Evolutionary conservation across 495 filamentous ascomycete species (phyloP), one percentile per base, ranked within the genome.

Genomic region (Collariella sp.): DNA sequence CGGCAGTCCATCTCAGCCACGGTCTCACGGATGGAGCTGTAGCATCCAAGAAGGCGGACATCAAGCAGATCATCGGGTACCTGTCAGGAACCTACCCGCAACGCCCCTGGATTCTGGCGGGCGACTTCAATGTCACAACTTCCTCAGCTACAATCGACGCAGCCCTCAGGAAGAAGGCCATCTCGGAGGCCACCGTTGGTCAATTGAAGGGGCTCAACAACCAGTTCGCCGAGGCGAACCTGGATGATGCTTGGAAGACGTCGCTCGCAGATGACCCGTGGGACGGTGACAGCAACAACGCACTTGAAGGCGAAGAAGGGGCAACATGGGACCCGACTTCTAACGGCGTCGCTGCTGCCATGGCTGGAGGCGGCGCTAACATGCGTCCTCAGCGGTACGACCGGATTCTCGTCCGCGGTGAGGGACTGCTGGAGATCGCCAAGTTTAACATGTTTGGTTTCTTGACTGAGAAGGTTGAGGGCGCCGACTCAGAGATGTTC

Each of bases 361-460:
- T 60, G 9, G 69, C 71, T 15, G 65, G 63, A 24, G 68, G 64
- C 29, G 63, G 66, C 5, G 67, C 64, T 34, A 60, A 74, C 22
- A 69, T 70, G 33, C 70, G 76, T n/a, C 79, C 79, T 5, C 80
- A 83, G 59, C 62, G 81, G 22, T 82, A 82, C 52, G 79, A 82
- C 57, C 68, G 81, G 29, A 75, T 84, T 40, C 60, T 82, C 10
- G 64, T 78, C 3, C 69, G 63, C 35, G 68, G 71, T 6, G 60
- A 70, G 20, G 67, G 62, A 6, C 35, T 62, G 7, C 60, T 78
- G n/a, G 53, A 59, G 13, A 55, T 73, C 1, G 59, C 51, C 6
- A 55, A 56, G 15, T 78, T 81, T 46, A 72, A 70, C 49, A 62
- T 71, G 54, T 81, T 83, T 60, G 80, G 80, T 0, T 69, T 68